phyloP scores from a whole-genome alignment of 768 basidiomycete species.

The Chlorophyllum brunneum region DNA sequence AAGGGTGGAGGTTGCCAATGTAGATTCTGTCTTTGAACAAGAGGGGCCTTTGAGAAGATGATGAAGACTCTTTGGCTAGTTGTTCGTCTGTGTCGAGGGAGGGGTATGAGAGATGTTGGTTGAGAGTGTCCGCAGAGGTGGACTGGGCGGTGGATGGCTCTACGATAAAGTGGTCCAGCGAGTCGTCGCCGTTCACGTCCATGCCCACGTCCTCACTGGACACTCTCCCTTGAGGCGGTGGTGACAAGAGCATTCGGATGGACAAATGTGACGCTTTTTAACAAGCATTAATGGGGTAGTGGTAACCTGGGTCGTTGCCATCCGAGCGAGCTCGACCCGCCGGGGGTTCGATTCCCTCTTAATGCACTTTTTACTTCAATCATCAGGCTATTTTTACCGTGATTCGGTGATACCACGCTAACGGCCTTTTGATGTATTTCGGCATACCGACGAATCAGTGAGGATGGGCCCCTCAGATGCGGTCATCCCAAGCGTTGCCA shows the following conservation, averaged over 20 bases:
- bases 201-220: neutral
- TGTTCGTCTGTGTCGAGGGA: neutral
- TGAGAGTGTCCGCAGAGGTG: neutral
- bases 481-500: neutral
- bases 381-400: neutral
- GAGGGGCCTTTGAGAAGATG: neutral
- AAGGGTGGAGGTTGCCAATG: conserved; percentile 83
- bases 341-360: conserved; percentile 87
- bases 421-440: neutral
- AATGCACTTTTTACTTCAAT: conserved; percentile 43
- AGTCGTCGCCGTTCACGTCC: conserved; percentile 9
- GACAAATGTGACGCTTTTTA: too few species aligned
- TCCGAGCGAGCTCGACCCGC: conserved; percentile 55
- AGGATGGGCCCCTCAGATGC: neutral
- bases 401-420: too few species aligned
- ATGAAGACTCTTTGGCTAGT: neutral
- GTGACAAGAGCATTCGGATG: neutral
- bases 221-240: neutral
- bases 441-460: neutral
- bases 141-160: neutral
- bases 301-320: conserved; percentile 21
- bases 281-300: conserved; percentile 17
- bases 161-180: conserved; percentile 6
- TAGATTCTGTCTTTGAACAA: conserved; percentile 75
- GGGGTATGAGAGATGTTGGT: conserved; percentile 9